phyloP scores from a whole-genome alignment of 352 stramenopile species.

The Phytophthora multivora region DNA sequence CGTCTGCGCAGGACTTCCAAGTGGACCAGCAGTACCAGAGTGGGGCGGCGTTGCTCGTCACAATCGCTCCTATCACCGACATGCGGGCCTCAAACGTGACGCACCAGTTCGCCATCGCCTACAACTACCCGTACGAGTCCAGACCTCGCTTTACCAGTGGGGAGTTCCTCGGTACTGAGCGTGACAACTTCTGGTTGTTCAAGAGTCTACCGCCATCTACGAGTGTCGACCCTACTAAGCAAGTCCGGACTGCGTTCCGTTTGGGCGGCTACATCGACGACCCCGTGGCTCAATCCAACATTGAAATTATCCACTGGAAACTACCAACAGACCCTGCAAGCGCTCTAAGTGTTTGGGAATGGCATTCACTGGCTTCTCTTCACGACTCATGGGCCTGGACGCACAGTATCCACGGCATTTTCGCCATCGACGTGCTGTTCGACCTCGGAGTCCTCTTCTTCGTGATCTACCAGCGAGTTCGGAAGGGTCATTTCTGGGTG shows the following conservation, averaged over 20 bases:
- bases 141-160: constrained; percentile 10
- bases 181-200: constrained; percentile 25
- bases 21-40: constrained; percentile 24
- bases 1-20: constrained; percentile 34
- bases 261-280: constrained; percentile 40
- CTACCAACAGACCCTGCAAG: constrained; percentile 21
- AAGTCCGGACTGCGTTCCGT: constrained; percentile 31
- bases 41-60: constrained; percentile 16
- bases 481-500: constrained; percentile 40
- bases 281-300: constrained; percentile 42
- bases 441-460: constrained; percentile 39
- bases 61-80: constrained; percentile 30
- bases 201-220: constrained; percentile 5
- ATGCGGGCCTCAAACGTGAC: constrained; percentile 17
- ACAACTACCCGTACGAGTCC: constrained; percentile 34
- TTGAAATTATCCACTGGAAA: constrained; percentile 35
- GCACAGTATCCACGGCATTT: constrained; percentile 42
- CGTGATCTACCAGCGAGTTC: constrained; percentile 35
- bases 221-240: constrained; percentile 15
- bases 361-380: constrained; percentile 21
- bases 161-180: constrained; percentile 9
- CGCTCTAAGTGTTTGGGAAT: constrained; percentile 29
- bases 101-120: constrained; percentile 27
- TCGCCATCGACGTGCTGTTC: constrained; percentile 37
- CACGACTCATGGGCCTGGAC: constrained; percentile 56